Percentiles rank a stretch among this genome's conserved stretches.
Conservation (phyloP, 164 flowering plant genomes). For the Santalum album region DNA sequence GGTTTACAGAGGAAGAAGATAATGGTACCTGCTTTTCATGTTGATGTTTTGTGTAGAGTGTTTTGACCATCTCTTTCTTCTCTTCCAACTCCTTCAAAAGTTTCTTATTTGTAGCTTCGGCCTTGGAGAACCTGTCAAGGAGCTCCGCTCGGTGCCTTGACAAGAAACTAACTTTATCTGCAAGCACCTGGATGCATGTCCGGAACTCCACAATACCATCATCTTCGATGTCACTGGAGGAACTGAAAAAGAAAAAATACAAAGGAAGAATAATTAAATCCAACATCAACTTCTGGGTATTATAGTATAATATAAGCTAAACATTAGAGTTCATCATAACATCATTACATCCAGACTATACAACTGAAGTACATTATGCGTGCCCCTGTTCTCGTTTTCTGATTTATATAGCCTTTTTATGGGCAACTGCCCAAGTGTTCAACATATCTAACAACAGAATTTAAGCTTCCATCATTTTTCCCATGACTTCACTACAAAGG, state of each 20-base stretch:
- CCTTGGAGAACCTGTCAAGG: constrained; percentile 51
- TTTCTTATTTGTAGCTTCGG: constrained; percentile 58
- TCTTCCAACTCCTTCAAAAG: constrained; percentile 79
- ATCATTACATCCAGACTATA: too few species aligned
- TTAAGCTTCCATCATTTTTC: too few species aligned
- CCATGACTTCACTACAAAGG: too few species aligned
- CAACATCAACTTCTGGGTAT: background rate
- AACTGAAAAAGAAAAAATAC: constrained; percentile 34
- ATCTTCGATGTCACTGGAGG: constrained; percentile 60
- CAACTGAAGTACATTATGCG: too few species aligned
- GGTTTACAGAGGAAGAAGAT: background rate
- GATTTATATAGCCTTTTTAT: too few species aligned
- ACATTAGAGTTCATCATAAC: background rate
- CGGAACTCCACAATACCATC: constrained; percentile 70
- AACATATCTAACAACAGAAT: too few species aligned
- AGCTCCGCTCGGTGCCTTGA: constrained; percentile 70
- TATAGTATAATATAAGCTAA: background rate
- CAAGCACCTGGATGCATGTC: constrained; percentile 65
- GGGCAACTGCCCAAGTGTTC: too few species aligned
- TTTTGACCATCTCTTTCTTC: constrained; percentile 72
- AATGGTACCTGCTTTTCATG: constrained; percentile 90
- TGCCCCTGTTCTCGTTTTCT: too few species aligned
- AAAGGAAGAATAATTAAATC: background rate
- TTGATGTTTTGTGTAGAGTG: constrained; percentile 72
- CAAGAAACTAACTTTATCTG: constrained; percentile 74